Evolutionary conservation across 1,284 basidiomycete genomes (phyloP), one percentile per base, ranked within the genome.

Genomic region (Ganoderma meredithae): DNA sequence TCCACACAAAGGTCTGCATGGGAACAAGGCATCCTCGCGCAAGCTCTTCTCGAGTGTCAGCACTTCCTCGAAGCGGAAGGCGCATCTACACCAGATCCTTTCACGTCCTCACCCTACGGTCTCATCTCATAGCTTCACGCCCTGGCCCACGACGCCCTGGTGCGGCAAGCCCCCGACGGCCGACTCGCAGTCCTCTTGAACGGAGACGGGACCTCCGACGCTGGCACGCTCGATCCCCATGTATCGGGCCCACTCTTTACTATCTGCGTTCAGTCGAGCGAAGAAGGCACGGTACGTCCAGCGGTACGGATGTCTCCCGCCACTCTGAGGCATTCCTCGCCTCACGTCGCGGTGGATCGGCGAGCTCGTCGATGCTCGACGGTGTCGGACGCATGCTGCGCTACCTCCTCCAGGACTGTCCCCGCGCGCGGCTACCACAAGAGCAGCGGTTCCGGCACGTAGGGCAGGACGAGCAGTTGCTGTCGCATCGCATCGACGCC

Each of bases 11-110:
- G 73, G 10, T 69, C 76, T 2, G 75, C 76, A 27, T 76, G 75
- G 75, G 75, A 77, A 63, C 75, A 77, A 66, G 76, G 73, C 3
- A 62, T 65, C 22, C 67, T 73, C 41, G 71, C 75, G 0, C 76
- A 77, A 47, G 74, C 76, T 17, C 55, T 77, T 2, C 72, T 76
- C 19, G 75, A 76, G 60, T 68, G 63, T 15, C 67, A 72, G 9
- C 67, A 67, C 49, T 55, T 69, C 27, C 4, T 17, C 13, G 47
- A 55, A 5, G 25, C 53, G 1, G 39, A 31, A 55, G 7, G 53
- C 53, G 53, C 19, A 33, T 19, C 31, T 27, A 8, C 17, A 1
- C 53, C 27, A 13, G 31, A 17, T 31, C 33, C 19, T 17, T 22
- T 58, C 9, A 19, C 9, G 0, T 49, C 47, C 10, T 19, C 59